Evolutionary conservation across 2,329 filamentous ascomycete species (phyloP).

Genomic region (Drechslerella coelobrocha): DNA sequence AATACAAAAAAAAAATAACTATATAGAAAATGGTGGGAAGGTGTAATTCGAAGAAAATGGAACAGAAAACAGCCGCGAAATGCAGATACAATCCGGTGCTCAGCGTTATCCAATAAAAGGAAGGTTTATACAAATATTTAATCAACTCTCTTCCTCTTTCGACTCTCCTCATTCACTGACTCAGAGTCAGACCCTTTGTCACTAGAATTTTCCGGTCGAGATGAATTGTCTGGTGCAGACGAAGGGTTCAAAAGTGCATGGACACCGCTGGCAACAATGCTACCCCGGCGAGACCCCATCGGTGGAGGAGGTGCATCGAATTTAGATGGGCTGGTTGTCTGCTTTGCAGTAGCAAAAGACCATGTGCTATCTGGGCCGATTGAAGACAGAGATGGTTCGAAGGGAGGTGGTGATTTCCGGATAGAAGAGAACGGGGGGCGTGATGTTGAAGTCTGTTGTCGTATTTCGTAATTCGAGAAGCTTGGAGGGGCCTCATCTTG

Average conservation of each 20-base stretch:
- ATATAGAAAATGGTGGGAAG: background rate
- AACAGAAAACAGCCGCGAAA: background rate
- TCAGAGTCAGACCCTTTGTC: slow-evolving; percentile 47
- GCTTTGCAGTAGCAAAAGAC: slow-evolving; percentile 51
- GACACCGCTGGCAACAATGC: slow-evolving; percentile 55
- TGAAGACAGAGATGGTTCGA: slow-evolving; percentile 52
- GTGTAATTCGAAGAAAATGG: too few species aligned
- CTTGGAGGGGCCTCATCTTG: slow-evolving; percentile 70
- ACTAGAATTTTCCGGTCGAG: slow-evolving; percentile 41
- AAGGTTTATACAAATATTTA: slow-evolving; percentile 10
- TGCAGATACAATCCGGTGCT: slow-evolving; percentile 1
- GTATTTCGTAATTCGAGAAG: slow-evolving; percentile 69
- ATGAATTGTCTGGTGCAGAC: slow-evolving; percentile 30
- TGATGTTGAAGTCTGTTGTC: slow-evolving; percentile 50
- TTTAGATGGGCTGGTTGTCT: slow-evolving; percentile 45
- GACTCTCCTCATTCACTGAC: slow-evolving; percentile 34
- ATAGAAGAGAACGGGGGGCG: slow-evolving; percentile 51
- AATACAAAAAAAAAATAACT: background rate
- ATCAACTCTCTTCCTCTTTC: slow-evolving; percentile 45
- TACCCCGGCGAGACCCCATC: slow-evolving; percentile 55
- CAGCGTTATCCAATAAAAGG: background rate
- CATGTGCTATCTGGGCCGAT: slow-evolving; percentile 53
- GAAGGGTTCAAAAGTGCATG: slow-evolving; percentile 56
- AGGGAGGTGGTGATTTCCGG: slow-evolving; percentile 54
- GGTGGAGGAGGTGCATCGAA: slow-evolving; percentile 53